Evolutionary conservation across 2,329 filamentous ascomycete species (phyloP), one percentile per base, ranked within the genome.

Genomic region (Talaromyces sp.): DNA sequence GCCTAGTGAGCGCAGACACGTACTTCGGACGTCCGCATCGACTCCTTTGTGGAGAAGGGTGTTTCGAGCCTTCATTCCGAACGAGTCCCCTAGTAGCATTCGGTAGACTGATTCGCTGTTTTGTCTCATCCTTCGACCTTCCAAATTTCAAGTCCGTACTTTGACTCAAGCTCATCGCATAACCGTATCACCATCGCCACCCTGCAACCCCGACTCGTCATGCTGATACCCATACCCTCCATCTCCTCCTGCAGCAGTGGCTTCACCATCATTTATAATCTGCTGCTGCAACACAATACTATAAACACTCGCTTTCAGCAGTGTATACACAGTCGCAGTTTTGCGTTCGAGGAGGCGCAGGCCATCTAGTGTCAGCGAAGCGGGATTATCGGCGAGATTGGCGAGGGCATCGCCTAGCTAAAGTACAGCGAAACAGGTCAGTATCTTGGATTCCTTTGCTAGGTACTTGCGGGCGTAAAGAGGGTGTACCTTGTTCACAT

Each of bases 221-320:
- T 68, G 54, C 67, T 65, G 2, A 65, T 65, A 52, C 70, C 57
- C 54, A 56, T 67, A 69, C 65, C 68, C 70, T 66, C 73, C 66
- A 59, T 71, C 70, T 47, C 69, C 70, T 27, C 35, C 8, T 31
- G 58, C 35, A 56, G n/a, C 41, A 45, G 49, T 49, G 39, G 33
- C 52, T 35, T 77, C 75, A 69, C 74, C 74, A 71, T 78, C 90
- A 79, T 89, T 91, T 68, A 90, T 89, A 73, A 96, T 92, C 85
- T 98, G 92, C 85, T 98, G 94, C 85, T 99, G 94, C 82, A 99
- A 79, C 67, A 99, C 93, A 81, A 99, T 99, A 75, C 91, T 96
- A 81, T 99, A 99, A 69, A 99, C 95, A 78, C 94, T 98, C 19
- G 95, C 94, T 83, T 99, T 99, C 75, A 99, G 85, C 75, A 98